Evolutionary conservation across 495 filamentous ascomycete genomes (phyloP).

Genomic region (Lichina pygmaea): DNA sequence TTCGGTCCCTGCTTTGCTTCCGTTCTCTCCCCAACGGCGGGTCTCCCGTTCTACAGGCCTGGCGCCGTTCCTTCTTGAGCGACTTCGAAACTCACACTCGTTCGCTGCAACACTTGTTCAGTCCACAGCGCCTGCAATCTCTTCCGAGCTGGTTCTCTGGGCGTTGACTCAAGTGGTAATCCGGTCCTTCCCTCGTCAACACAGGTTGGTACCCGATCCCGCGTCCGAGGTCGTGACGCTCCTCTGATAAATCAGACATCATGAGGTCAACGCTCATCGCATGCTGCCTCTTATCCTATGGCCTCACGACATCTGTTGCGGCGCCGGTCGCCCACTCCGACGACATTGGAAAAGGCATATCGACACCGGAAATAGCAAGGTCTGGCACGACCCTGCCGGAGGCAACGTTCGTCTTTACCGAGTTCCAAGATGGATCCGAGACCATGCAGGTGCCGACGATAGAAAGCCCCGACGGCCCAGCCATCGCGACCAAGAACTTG

Average conservation of each 20-base stretch:
- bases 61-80: too few species aligned
- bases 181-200: too few species aligned
- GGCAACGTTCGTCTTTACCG: background rate
- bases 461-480: background rate
- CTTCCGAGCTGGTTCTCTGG: too few species aligned
- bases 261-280: background rate
- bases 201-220: too few species aligned
- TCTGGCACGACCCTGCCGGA: background rate
- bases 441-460: background rate
- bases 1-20: too few species aligned
- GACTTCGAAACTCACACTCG: too few species aligned
- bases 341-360: background rate
- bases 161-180: too few species aligned
- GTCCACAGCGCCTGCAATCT: too few species aligned
- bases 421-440: background rate
- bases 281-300: background rate
- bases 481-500: background rate
- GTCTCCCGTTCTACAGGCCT: too few species aligned
- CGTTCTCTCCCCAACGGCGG: too few species aligned
- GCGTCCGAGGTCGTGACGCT: too few species aligned
- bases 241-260: background rate
- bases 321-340: background rate
- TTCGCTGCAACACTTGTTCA: too few species aligned
- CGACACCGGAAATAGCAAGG: background rate
- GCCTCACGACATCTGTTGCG: background rate